phyloP scores from a whole-genome alignment of 805 yeast genomes.

The Kazachstania bromeliacearum region DNA sequence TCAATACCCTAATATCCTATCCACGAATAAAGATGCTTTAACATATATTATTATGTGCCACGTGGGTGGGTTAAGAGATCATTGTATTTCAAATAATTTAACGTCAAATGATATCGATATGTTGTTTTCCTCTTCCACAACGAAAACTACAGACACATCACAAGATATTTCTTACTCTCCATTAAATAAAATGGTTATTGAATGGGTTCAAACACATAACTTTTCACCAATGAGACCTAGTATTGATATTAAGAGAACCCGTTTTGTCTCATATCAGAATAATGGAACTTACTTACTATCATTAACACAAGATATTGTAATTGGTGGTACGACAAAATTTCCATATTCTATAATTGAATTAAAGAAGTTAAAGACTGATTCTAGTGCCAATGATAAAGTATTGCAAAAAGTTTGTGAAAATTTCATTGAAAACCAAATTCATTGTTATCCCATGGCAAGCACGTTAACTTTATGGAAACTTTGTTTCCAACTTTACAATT shows the following conservation, averaged over 20 bases:
- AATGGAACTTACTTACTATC: constrained; percentile 14
- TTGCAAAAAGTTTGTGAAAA: constrained; percentile 7
- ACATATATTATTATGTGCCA: constrained; percentile 21
- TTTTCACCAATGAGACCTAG: constrained; percentile 8
- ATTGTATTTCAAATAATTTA: constrained; percentile 13
- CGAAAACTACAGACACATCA: neutral
- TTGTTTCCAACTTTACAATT: constrained; percentile 7
- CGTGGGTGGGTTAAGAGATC: constrained; percentile 28
- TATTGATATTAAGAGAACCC: constrained; percentile 19
- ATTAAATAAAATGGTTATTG: constrained; percentile 18
- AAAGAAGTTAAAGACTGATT: neutral
- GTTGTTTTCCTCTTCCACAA: neutral
- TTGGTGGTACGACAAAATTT: constrained; percentile 7
- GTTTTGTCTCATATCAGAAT: constrained; percentile 15
- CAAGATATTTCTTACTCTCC: constrained; percentile 3
- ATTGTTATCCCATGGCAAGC: constrained; percentile 15
- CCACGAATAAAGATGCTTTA: constrained; percentile 7
- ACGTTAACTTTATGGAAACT: constrained; percentile 20
- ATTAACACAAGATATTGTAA: constrained; percentile 19
- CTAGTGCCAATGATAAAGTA: neutral
- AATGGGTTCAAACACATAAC: constrained; percentile 22
- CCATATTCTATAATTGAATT: constrained; percentile 21
- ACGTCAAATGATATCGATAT: constrained; percentile 2
- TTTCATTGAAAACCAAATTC: constrained; percentile 15
- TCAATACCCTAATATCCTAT: constrained; percentile 17